Conservation (phyloP, 1,284 basidiomycete species). For the Stygiomarasmius scandens region DNA sequence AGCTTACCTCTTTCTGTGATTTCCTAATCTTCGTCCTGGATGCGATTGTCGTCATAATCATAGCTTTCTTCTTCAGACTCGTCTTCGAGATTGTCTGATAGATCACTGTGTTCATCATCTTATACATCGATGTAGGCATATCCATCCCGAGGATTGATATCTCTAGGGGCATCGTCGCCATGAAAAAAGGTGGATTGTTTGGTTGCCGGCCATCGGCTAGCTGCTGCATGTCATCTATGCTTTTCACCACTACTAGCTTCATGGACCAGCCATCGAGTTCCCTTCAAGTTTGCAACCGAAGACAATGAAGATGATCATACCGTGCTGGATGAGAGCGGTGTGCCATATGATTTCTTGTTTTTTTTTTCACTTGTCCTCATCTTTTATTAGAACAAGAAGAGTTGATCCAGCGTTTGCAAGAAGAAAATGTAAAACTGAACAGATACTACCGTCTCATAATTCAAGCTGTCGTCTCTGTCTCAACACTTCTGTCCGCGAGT, state of each 20-base stretch:
- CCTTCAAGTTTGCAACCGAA: constrained; percentile 41
- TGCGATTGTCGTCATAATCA: constrained; percentile 54
- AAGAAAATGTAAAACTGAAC: constrained; percentile 41
- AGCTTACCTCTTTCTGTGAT: constrained; percentile 70
- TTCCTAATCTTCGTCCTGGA: constrained; percentile 93
- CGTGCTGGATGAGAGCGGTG: constrained; percentile 58
- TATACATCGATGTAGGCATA: constrained; percentile 49
- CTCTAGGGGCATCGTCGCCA: constrained; percentile 42
- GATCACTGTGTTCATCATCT: constrained; percentile 36
- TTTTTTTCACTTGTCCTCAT: neutral
- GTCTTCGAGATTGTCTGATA: constrained; percentile 41
- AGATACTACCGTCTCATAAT: constrained; percentile 37
- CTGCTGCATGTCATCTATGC: neutral
- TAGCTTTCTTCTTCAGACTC: constrained; percentile 41
- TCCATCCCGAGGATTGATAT: constrained; percentile 25
- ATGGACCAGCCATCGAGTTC: constrained; percentile 37
- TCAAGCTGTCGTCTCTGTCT: constrained; percentile 42
- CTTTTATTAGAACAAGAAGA: constrained; percentile 53
- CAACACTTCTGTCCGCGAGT: constrained; percentile 46
- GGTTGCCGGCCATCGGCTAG: constrained; percentile 4
- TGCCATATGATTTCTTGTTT: constrained; percentile 2
- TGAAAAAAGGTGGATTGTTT: constrained; percentile 12
- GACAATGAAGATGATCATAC: constrained; percentile 28
- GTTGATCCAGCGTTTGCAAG: constrained; percentile 44
- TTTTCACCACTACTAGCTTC: no score